phyloP scores from a whole-genome alignment of 306 rosid species.

The Malus domestica region DNA sequence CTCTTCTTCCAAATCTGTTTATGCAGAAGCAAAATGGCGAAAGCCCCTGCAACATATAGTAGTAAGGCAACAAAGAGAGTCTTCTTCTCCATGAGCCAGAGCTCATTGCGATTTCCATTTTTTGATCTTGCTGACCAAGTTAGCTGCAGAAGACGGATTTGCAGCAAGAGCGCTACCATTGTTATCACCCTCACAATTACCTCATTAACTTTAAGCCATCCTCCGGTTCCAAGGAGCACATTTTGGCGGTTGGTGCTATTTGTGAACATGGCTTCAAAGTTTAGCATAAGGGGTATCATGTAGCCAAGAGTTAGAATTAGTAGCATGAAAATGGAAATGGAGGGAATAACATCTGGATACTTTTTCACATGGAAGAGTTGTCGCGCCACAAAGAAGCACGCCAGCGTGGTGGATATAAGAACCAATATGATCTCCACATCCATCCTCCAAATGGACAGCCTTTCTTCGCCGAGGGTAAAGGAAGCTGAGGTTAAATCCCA shows the following conservation, averaged over 20 bases:
- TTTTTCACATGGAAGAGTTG: slow-evolving; percentile 55
- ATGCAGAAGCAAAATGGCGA: background rate
- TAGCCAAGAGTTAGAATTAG: slow-evolving; percentile 34
- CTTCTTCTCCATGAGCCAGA: slow-evolving; percentile 39
- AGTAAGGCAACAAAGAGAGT: slow-evolving; percentile 27
- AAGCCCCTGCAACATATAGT: background rate
- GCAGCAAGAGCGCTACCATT: slow-evolving; percentile 50
- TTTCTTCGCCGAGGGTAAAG: background rate
- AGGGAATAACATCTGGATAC: slow-evolving; percentile 40
- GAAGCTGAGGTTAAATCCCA: slow-evolving; percentile 26
- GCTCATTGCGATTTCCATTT: slow-evolving; percentile 7
- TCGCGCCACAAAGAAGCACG: slow-evolving; percentile 40
- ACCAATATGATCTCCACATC: slow-evolving; percentile 49
- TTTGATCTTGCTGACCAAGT: slow-evolving; percentile 45
- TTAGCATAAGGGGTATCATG: slow-evolving; percentile 48
- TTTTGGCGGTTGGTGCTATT: slow-evolving; percentile 10
- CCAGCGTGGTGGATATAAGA: slow-evolving; percentile 47
- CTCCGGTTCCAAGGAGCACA: slow-evolving; percentile 21
- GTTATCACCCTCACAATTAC: slow-evolving; percentile 32
- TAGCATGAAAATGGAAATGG: slow-evolving; percentile 51
- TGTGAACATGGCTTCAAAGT: slow-evolving; percentile 50
- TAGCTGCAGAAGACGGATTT: slow-evolving; percentile 43
- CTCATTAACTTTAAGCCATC: slow-evolving; percentile 51
- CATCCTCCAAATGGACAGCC: slow-evolving; percentile 34
- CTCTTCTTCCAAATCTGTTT: slow-evolving; percentile 11